Conservation (phyloP, 208 protist species). For the Wallacemonas sp. region DNA sequence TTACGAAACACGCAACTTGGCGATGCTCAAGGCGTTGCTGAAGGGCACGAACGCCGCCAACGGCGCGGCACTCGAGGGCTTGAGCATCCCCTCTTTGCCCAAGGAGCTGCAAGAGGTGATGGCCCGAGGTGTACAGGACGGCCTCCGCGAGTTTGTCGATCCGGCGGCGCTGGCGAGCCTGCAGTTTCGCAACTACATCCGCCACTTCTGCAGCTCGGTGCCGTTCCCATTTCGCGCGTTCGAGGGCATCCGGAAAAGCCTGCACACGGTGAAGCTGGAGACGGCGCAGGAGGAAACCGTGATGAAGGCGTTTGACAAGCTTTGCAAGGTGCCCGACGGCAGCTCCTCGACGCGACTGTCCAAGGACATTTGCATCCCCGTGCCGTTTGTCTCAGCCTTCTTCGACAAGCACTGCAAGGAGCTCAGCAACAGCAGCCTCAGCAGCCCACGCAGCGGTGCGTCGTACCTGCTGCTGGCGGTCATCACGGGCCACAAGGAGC, state of each 20-base stretch:
- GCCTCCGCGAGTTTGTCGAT: conserved; percentile 20
- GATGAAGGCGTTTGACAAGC: conserved; percentile 67
- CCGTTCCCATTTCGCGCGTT: conserved; percentile 81
- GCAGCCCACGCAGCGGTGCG: conserved; percentile 49
- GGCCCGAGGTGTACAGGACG: conserved; percentile 28
- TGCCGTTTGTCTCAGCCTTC: conserved; percentile 78
- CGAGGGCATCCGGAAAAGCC: conserved; percentile 57
- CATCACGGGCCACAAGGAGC: conserved; percentile 68
- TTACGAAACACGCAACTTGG: conserved; percentile 7
- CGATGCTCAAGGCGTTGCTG: conserved; percentile 13
- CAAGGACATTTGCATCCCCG: conserved; percentile 56
- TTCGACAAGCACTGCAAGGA: conserved; percentile 74
- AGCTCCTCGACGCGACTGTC: conserved; percentile 21
- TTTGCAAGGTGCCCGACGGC: conserved; percentile 32
- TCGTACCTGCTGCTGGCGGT: conserved; percentile 82
- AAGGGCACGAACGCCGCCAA: conserved; percentile 5
- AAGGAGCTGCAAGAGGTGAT: conserved; percentile 20
- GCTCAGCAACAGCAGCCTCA: conserved; percentile 36
- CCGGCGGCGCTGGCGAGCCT: conserved; percentile 38
- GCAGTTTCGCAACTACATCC: conserved; percentile 42
- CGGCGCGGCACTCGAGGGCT: background rate
- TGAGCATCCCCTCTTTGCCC: conserved; percentile 1
- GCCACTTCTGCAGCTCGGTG: conserved; percentile 75
- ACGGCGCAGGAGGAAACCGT: conserved; percentile 58
- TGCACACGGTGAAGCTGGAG: conserved; percentile 54